Base-by-base conservation (phyloP, 2,329 filamentous ascomycete genomes). In the Aspergillus tanneri region DNA sequence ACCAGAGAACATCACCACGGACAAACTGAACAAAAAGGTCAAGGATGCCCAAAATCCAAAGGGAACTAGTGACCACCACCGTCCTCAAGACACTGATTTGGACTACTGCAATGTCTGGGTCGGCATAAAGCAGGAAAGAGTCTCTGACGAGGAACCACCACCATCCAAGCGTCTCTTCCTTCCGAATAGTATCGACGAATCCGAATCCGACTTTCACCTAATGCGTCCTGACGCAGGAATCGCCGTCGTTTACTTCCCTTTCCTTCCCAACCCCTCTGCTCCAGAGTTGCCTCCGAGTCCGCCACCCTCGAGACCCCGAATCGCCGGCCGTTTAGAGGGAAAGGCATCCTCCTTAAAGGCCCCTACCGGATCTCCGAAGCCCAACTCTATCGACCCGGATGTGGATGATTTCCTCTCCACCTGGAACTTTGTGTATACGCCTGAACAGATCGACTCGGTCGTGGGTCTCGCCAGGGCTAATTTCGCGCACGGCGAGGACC, bases 351-450 rank as follows among this genome's bases (percentile, higher is more conserved):
- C n/a, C n/a, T n/a, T n/a, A n/a, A n/a, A n/a, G n/a, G n/a, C n/a
- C n/a, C 55, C 53, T 3, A 44, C 57, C 1, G 46, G 51, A 10
- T 53, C 57, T 5, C 38, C 46, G 1, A 49, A 56, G 12, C 80
- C 85, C 0, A 87, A 83, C 35, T 63, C 63, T 2, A 86, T 97
- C n/a, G 87, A 96, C 57, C 93, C 93, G 0, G 84, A 85, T 19
- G 82, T 80, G 2, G 87, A 83, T 44, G 90, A 96, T 51, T 97
- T 90, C 70, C 83, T 97, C 75, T 89, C 84, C 58, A 99, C 93
- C 0, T 99, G 93, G 93, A 99, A 99, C 66, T 97, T 97, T 66
- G 85, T 96, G 23, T 99, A 97, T 68, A 95, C 88, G 2, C 86
- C 90, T 0, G 85, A 93, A 48, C 86, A 99, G 68, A 84, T 99